Base-by-base conservation (phyloP, 179 eudicot species). In the Kewa caespitosa region DNA sequence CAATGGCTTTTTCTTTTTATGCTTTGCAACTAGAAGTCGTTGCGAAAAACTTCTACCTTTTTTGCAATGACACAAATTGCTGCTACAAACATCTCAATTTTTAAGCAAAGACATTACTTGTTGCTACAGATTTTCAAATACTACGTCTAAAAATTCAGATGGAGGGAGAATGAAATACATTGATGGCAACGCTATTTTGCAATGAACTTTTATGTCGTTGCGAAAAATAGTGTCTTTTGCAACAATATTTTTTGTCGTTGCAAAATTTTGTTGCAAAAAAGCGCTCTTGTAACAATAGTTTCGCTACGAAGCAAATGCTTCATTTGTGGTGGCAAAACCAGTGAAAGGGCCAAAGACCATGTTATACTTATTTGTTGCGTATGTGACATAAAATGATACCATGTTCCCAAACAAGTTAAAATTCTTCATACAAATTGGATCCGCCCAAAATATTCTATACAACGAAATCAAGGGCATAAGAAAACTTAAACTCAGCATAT, bases 321-420 rank as follows among this genome's bases (percentile, higher is more conserved):
- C 17, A 30, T 22, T n/a, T 13, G 30, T 68, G 73, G 9, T 76
- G 43, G 23, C 59, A 20, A 55, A 22, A 6, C 74, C 67, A 39
- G 43, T 76, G 48, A 76, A 76, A 7, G 68, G 74, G 7, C 39
- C n/a, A 57, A 76, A 69, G 13, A 76, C 37, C 54, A 69, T 38
- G 27, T 12, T 30, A 17, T 76, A 76, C 17, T 42, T 55, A 38
- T 76, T 76, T 17, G 78, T 75, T 11, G 36, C 48, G 38, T 65
- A 75, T 4, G 78, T 75, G 1, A 38, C 38, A n/a, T 75, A 64
- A 33, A 66, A 48, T 17, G 72, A 66, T 1, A 66, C 34, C 33
- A 34, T 55, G 34, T 66, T 72, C 10, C 72, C 72, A 38, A 65
- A 75, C 8, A 75, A 28, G 1, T 48, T 52, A 54, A 66, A 75